Conservation (phyloP, 495 filamentous ascomycete genomes). For the Podospora didyma region DNA sequence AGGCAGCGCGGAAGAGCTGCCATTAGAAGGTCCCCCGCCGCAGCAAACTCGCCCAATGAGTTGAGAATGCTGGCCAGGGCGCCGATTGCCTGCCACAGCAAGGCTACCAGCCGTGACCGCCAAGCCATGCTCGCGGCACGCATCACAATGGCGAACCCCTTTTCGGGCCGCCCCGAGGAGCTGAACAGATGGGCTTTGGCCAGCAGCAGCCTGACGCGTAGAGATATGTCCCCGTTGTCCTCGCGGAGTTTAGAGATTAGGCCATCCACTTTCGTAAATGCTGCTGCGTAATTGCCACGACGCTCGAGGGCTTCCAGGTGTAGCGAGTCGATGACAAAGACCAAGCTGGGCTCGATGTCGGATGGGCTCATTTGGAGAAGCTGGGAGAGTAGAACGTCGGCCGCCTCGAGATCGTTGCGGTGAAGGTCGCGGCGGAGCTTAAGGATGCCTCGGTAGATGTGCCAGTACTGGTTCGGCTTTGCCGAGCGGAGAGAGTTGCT, state of each 20-base stretch:
- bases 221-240: slow-evolving; percentile 68
- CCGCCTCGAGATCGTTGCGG: slow-evolving; percentile 64
- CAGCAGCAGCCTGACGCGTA: slow-evolving; percentile 70
- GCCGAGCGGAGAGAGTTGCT: slow-evolving; percentile 65
- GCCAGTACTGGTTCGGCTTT: slow-evolving; percentile 77
- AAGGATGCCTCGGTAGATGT: slow-evolving; percentile 65
- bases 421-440: slow-evolving; percentile 68
- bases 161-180: slow-evolving; percentile 65
- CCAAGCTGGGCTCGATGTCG: slow-evolving; percentile 62
- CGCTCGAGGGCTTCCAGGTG: slow-evolving; percentile 70
- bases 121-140: slow-evolving; percentile 75
- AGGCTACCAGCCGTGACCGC: slow-evolving; percentile 64
- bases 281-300: slow-evolving; percentile 55
- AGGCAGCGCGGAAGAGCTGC: slow-evolving; percentile 78
- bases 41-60: slow-evolving; percentile 69
- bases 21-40: slow-evolving; percentile 61
- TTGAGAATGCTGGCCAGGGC: slow-evolving; percentile 66
- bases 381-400: slow-evolving; percentile 61
- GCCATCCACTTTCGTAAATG: slow-evolving; percentile 65
- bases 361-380: slow-evolving; percentile 44
- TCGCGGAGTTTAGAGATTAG: slow-evolving; percentile 61
- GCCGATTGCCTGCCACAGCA: slow-evolving; percentile 74
- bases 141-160: slow-evolving; percentile 78
- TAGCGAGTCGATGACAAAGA: slow-evolving; percentile 63
- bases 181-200: slow-evolving; percentile 73